Evolutionary conservation across 2,329 filamentous ascomycete genomes (phyloP).

Genomic region (Pseudocercospora eumusae): DNA sequence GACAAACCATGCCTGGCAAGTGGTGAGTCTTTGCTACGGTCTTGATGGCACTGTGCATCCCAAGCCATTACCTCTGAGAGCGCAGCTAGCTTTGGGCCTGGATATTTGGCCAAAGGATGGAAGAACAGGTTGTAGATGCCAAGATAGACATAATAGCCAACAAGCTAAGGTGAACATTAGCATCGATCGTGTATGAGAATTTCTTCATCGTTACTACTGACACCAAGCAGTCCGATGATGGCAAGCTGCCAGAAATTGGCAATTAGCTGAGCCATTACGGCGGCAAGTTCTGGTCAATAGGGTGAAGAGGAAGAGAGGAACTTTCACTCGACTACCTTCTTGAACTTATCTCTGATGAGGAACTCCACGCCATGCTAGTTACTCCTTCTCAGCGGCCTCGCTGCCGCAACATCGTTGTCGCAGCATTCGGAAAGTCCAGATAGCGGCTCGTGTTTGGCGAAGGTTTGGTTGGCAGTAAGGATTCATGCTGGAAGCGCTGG

Average conservation of each 20-base stretch:
- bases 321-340: neutral
- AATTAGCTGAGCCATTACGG: neutral
- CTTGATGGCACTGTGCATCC: too few species aligned
- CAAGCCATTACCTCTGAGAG: constrained; percentile 2
- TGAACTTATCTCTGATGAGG: neutral
- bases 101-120: constrained; percentile 12
- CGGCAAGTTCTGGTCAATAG: neutral
- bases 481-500: neutral
- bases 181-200: too few species aligned
- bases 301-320: neutral
- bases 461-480: constrained; percentile 2
- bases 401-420: neutral
- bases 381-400: neutral
- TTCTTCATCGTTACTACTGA: neutral
- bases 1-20: constrained; percentile 3
- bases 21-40: neutral
- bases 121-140: constrained; percentile 16
- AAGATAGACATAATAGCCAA: neutral
- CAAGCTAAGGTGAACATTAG: neutral
- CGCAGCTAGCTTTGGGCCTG: constrained; percentile 9
- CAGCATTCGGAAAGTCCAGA: neutral
- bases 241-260: neutral
- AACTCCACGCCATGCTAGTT: neutral
- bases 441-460: neutral
- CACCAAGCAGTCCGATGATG: neutral